Evolutionary conservation across 768 basidiomycete species (phyloP).

Genomic region (Exsudoporus frostii): DNA sequence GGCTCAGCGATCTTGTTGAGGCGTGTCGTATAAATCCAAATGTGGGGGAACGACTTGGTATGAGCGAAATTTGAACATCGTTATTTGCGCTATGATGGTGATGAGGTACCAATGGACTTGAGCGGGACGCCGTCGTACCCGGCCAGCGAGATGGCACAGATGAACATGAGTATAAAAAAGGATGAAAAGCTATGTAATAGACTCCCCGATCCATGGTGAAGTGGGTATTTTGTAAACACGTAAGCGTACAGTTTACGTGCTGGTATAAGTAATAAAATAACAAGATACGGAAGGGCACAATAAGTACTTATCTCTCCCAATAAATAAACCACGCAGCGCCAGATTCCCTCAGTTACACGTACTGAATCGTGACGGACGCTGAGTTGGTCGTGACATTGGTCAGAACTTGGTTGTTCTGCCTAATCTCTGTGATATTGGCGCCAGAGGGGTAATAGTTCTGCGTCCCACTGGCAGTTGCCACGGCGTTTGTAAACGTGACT

Average conservation of each 20-base stretch:
- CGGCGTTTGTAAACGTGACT: neutral
- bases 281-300: too few relatives aligned
- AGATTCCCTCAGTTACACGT: neutral
- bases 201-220: too few relatives aligned
- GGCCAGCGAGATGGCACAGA: too few relatives aligned
- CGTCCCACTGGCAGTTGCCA: neutral
- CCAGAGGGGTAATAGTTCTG: neutral
- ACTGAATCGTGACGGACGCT: neutral
- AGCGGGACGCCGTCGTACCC: slow-evolving; percentile 1
- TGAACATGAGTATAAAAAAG: too few relatives aligned
- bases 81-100: too few relatives aligned
- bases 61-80: too few relatives aligned
- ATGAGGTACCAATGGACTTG: neutral
- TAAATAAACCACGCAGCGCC: neutral
- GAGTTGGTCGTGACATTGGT: neutral
- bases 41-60: neutral
- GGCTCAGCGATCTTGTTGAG: neutral
- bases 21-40: neutral
- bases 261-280: too few relatives aligned
- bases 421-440: neutral
- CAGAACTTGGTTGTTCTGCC: neutral
- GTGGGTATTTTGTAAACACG: too few relatives aligned
- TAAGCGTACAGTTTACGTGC: too few relatives aligned
- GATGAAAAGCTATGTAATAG: too few relatives aligned
- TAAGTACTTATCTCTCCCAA: neutral